A percentile compares a stretch with the other conserved stretches of the same genome.
These are phyloP conservation scores for Brassica cretica DNA, from an alignment of 345 rosid genomes.

Conservation along the genomic window DNA sequence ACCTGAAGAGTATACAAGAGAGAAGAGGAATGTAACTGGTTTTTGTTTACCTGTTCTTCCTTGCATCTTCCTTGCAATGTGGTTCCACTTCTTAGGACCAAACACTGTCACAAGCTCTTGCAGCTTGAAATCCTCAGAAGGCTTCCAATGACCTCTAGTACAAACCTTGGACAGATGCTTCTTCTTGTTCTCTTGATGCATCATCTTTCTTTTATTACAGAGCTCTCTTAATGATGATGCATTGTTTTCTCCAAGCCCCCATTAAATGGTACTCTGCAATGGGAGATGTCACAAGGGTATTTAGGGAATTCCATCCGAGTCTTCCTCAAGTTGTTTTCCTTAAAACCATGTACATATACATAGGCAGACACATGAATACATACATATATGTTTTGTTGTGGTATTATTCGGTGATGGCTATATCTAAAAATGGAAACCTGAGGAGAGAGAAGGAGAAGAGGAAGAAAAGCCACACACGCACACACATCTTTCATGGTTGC, in stretches of 20 bases:
- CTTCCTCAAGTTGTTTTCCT: neutral
- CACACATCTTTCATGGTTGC: constrained; percentile 39
- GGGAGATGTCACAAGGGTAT: constrained; percentile 21
- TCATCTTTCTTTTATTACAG: constrained; percentile 14
- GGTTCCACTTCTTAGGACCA: constrained; percentile 90
- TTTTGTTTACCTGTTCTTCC: constrained; percentile 72
- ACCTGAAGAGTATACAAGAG: neutral
- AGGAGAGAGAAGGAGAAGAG: neutral
- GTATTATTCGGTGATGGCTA: neutral
- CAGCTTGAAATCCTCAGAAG: constrained; percentile 29
- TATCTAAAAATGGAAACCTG: constrained; percentile 22
- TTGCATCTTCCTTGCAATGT: constrained; percentile 67
- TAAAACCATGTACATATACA: constrained; percentile 20
- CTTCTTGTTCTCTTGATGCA: constrained; percentile 19
- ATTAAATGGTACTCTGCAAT: constrained; percentile 17
- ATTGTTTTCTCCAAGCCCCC: constrained; percentile 28
- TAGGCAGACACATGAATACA: neutral
- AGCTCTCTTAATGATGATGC: constrained; percentile 10
- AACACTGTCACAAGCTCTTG: constrained; percentile 62
- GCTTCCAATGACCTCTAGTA: constrained; percentile 33
- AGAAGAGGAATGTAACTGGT: neutral
- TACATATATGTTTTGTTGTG: neutral
- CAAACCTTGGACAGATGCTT: constrained; percentile 11
- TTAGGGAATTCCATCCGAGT: constrained; percentile 24
- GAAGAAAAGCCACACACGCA: constrained; percentile 21